Percentiles rank a stretch among this genome's conserved stretches.
phyloP scores from a whole-genome alignment of 2,329 filamentous ascomycete genomes.

The Xylariaceae sp. region DNA sequence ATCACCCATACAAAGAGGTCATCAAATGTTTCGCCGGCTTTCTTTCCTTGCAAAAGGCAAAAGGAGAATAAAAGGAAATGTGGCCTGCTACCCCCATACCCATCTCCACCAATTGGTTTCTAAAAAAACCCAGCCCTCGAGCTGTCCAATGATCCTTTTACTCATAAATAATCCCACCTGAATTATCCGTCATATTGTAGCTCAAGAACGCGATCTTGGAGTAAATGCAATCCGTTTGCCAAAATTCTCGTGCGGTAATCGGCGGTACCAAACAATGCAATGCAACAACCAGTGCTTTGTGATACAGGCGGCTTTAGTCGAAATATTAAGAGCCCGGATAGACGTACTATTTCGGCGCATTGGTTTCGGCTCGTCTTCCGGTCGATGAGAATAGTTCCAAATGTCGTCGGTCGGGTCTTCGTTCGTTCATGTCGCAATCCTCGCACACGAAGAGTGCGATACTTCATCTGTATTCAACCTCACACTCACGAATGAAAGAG shows the following conservation, averaged over 20 bases:
- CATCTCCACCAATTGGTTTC: neutral
- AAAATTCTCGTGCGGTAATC: neutral
- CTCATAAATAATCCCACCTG: neutral
- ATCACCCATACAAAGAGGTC: constrained; percentile 11
- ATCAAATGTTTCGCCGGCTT: constrained; percentile 1
- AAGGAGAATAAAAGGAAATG: constrained; percentile 5
- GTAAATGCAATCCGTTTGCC: constrained; percentile 13
- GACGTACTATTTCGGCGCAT: neutral
- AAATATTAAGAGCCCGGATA: neutral
- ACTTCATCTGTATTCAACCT: constrained; percentile 10
- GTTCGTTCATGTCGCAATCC: constrained; percentile 23
- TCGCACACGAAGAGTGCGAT: constrained; percentile 23
- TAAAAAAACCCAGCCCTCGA: constrained; percentile 1
- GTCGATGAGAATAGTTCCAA: neutral
- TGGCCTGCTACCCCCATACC: neutral
- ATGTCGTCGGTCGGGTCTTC: constrained; percentile 16
- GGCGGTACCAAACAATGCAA: neutral
- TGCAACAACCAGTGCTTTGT: neutral
- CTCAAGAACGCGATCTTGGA: constrained; percentile 7
- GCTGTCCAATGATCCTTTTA: neutral
- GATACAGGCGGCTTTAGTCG: constrained; percentile 1
- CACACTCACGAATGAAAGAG: constrained; percentile 77
- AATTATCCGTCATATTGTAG: constrained; percentile 1
- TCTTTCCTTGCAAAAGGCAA: constrained; percentile 8
- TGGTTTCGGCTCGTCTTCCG: neutral